A percentile compares a stretch with the other conserved stretches of the same genome.
These are phyloP conservation scores for Echites panduratus DNA, from an alignment of 257 asterid genomes.

Conservation along the genomic window DNA sequence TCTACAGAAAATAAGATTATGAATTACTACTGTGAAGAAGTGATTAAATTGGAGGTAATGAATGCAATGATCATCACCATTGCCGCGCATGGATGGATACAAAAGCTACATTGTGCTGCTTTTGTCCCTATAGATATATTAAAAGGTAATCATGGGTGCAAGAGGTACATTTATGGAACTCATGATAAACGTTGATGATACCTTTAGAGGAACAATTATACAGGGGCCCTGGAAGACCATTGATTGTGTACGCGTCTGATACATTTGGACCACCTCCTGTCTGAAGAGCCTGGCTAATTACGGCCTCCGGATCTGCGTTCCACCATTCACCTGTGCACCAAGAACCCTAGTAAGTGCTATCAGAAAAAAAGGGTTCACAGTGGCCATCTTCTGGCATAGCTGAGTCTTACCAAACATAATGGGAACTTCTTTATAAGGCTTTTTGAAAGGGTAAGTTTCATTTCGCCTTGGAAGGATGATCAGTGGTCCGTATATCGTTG, in stretches of 20 bases:
- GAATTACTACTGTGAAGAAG: not conserved
- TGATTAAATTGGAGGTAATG: not conserved
- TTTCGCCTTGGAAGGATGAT: constrained; percentile 50
- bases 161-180: not conserved
- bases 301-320: constrained; percentile 61
- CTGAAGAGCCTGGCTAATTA: constrained; percentile 57
- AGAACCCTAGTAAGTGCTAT: not conserved
- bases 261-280: constrained; percentile 62
- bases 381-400: no score
- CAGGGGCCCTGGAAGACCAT: constrained; percentile 66
- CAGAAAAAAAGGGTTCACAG: no score
- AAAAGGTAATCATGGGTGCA: not conserved
- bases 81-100: not conserved
- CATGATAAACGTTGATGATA: constrained; percentile 18
- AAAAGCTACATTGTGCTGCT: not conserved
- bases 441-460: constrained; percentile 54
- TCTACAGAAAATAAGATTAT: no score
- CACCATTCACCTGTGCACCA: constrained; percentile 60
- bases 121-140: not conserved
- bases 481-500: constrained; percentile 54
- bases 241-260: constrained; percentile 69
- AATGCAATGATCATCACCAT: not conserved
- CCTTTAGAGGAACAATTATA: constrained; percentile 66
- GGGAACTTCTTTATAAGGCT: constrained; percentile 62
- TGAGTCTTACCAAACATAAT: constrained; percentile 39